phyloP scores from a whole-genome alignment of 306 rosid genomes.

The Cucurbita moschata region DNA sequence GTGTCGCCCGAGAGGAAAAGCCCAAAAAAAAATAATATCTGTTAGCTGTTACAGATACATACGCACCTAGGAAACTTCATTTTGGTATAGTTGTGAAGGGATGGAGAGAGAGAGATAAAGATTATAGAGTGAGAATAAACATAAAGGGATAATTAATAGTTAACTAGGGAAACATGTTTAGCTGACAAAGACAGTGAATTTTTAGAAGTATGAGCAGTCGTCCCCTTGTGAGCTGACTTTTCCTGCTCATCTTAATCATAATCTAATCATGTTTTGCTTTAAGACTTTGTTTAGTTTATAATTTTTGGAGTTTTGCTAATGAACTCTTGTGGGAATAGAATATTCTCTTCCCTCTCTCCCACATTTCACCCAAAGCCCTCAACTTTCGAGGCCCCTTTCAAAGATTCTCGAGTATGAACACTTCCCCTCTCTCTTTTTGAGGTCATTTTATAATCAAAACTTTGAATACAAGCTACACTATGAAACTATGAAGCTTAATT shows the following conservation, averaged over 20 bases:
- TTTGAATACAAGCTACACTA: not conserved
- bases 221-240: conserved; percentile 86
- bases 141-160: not conserved
- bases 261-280: conserved; percentile 64
- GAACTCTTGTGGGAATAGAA: conserved; percentile 61
- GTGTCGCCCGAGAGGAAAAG: too few relatives aligned
- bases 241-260: conserved; percentile 54
- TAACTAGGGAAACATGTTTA: conserved; percentile 1
- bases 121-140: not conserved
- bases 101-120: not conserved
- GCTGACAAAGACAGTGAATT: conserved; percentile 93
- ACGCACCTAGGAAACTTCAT: not conserved
- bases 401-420: conserved; percentile 29
- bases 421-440: conserved; percentile 10
- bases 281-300: conserved; percentile 46
- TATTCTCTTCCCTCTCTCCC: conserved; percentile 57
- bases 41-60: too few relatives aligned
- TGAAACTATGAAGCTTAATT: not conserved
- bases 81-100: not conserved
- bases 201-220: conserved; percentile 83
- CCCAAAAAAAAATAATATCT: too few relatives aligned
- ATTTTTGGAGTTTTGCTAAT: conserved; percentile 68
- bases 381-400: conserved; percentile 56
- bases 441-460: not conserved
- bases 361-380: conserved; percentile 32